Conservation (phyloP, 352 stramenopile species). For the Saprolegnia parasitica region DNA sequence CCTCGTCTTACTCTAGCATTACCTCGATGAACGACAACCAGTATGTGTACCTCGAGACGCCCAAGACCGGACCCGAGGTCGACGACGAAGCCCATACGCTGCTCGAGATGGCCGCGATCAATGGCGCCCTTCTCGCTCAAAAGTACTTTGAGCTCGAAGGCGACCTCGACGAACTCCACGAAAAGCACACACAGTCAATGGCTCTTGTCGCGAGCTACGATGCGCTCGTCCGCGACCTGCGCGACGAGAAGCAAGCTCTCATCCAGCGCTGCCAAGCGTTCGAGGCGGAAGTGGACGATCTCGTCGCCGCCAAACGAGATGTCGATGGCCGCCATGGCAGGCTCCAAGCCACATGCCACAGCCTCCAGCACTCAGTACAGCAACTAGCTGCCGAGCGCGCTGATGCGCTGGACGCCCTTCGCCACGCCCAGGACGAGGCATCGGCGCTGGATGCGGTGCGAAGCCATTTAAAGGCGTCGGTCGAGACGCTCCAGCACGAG, state of each 20-base stretch:
- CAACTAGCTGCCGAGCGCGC: not conserved
- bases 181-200: not conserved
- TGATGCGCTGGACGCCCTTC: not conserved
- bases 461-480: not conserved
- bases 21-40: not conserved
- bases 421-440: not conserved
- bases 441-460: not conserved
- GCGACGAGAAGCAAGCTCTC: not conserved
- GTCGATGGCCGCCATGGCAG: not conserved
- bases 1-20: no score
- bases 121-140: conserved; percentile 3
- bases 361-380: not conserved
- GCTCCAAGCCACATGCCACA: conserved; percentile 1
- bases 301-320: not conserved
- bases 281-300: not conserved
- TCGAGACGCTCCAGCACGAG: not conserved
- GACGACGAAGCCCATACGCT: not conserved
- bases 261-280: not conserved
- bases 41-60: not conserved
- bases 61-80: not conserved
- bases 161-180: not conserved
- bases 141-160: conserved; percentile 21
- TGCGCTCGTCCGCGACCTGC: not conserved
- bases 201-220: not conserved
- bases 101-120: not conserved